phyloP scores from a whole-genome alignment of 768 basidiomycete genomes.

The Lentinula lateritia region DNA sequence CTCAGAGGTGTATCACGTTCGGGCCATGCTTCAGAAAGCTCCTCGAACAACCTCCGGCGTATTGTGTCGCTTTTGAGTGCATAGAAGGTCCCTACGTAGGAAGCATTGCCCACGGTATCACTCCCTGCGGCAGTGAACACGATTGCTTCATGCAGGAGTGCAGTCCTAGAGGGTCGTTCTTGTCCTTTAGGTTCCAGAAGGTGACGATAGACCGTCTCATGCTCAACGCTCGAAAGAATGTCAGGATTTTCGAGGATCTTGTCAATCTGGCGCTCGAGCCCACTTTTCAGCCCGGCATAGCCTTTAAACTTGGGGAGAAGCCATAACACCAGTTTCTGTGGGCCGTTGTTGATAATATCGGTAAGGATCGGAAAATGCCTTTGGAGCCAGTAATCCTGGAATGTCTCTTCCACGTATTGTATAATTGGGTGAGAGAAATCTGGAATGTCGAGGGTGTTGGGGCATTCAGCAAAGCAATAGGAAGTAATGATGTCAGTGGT shows the following conservation, averaged over 20 bases:
- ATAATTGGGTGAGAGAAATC: conserved; percentile 10
- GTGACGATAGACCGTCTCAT: conserved; percentile 7
- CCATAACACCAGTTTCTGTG: background rate
- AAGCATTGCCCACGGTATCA: conserved; percentile 24
- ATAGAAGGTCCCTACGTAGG: conserved; percentile 21
- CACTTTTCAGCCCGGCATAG: background rate
- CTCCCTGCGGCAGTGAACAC: conserved; percentile 6
- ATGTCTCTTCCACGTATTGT: background rate
- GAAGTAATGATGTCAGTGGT: conserved; percentile 14
- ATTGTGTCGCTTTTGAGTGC: conserved; percentile 17
- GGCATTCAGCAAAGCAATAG: conserved; percentile 14
- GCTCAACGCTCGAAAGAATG: background rate
- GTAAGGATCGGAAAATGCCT: conserved; percentile 2
- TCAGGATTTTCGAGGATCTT: background rate
- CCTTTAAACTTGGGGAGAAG: background rate
- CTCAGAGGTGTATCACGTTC: conserved; percentile 18
- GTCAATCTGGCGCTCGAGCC: conserved; percentile 1
- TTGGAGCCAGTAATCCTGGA: background rate
- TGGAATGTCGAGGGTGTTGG: conserved; percentile 7
- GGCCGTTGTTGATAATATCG: background rate
- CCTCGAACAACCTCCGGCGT: conserved; percentile 16
- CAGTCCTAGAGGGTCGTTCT: background rate
- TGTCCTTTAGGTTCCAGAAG: conserved; percentile 1
- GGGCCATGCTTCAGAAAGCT: conserved; percentile 29
- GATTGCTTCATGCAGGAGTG: conserved; percentile 3